Evolutionary conservation across 805 yeast species (phyloP), one percentile per base, ranked within the genome.

Genomic region (Candida glaebosa): DNA sequence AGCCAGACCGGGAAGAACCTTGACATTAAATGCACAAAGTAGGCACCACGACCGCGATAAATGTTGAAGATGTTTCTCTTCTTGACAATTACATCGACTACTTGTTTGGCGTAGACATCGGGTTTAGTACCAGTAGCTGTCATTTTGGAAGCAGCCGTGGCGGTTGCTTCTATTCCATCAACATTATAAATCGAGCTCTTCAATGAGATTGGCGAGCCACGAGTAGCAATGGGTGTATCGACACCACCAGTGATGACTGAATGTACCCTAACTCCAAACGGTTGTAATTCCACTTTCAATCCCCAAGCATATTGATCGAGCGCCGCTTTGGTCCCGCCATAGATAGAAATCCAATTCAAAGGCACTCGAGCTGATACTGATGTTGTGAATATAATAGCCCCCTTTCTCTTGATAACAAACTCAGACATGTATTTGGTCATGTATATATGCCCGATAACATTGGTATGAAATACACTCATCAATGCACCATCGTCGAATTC

Each of bases 241-340:
- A 69, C 70, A 5, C 61, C 63, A 3, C 75, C 75, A 2, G 73
- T 63, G 24, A 60, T 49, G 3, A 68, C 57, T 42, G 61, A 56
- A 38, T 66, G 58, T 4, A 67, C 70, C 38, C 57, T 51, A 30
- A 70, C 70, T 1, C 67, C 73, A 35, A 65, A 54, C 0, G 62
- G 61, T 17, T 47, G 43, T 52, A 68, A 46, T 42, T 70, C 76
- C 5, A 52, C 41, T 3, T 58, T 60, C 16, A 70, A 50, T 2
- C 44, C 51, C 26, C 49, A 44, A 2, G 73, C 69, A 31, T 65
- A 56, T 30, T 50, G 54, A 42, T 57, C 63, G 35, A 70, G 57
- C 3, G 73, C 71, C 1, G 69, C 63, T 47, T 70, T 69, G 31
- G 67, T 49, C 1, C 71, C 54, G 28, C 60, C 49, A 51, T 70